Base-by-base conservation (phyloP, 2,329 filamentous ascomycete genomes). In the Arthrobotrys megalospora region DNA sequence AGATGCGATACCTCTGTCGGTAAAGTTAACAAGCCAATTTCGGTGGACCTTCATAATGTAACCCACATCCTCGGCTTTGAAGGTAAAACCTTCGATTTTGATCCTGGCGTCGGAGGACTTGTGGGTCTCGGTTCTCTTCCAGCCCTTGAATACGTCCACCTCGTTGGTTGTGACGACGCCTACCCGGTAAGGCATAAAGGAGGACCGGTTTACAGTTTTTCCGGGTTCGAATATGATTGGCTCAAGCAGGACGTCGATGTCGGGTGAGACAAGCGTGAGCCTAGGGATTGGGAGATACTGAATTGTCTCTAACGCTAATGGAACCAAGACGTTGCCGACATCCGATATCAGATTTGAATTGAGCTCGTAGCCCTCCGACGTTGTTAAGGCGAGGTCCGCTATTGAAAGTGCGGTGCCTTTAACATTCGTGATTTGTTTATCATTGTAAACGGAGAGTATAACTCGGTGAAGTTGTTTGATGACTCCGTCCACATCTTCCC, bases 191-290 rank as follows among this genome's bases (percentile, higher is more conserved):
- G 95, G 95, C 0, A 98, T 87, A 86, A 98, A 98, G 0, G 94
- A 97, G 2, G 92, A 93, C 79, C 91, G 86, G 83, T 97, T 95
- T 81, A 97, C 88, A 0, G 93, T 96, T 72, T 88, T 88, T 6
- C 95, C 95, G 0, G 95, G 95, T 82, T 97, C 93, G 36, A 98
- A 87, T 76, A 98, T 92, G 36, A 98, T 87, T 80, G 97, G 97
- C 83, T 98, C 95, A 1, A 98, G 86, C 0, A 98, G 86, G 4
- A 98, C 88, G 81, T 97, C 94, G 68, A 97, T 87, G 38, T 92
- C 90, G 0, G 94, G 94, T 2, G 91, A 92, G 0, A 93, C 92
- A 4, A 97, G 87, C 84, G 97, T 95, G n/a, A 97, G 85, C 3
- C 95, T 91, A 0, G 94, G 94, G 65, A 98, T 96, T 0, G 95